phyloP scores from a whole-genome alignment of 352 stramenopile genomes.

The Pythium coloratum region DNA sequence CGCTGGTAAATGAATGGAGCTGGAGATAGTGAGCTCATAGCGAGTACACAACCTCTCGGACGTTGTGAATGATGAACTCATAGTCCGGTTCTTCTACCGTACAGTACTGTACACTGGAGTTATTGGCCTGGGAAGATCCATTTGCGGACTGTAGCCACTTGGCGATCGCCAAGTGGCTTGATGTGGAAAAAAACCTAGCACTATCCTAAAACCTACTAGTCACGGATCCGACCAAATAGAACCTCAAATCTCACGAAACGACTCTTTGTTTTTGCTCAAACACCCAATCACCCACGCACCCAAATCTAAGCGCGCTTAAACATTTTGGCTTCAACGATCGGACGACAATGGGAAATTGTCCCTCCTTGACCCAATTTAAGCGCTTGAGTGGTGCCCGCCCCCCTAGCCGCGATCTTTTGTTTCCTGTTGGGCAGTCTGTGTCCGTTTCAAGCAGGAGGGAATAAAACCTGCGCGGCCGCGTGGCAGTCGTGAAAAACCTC shows the following conservation, averaged over 20 bases:
- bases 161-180: neutral
- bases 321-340: slow-evolving; percentile 1
- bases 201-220: neutral
- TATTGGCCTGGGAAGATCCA: neutral
- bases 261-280: slow-evolving; percentile 16
- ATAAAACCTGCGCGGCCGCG: slow-evolving; percentile 26
- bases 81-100: neutral
- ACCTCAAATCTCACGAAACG: slow-evolving; percentile 12
- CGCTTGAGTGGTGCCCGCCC: slow-evolving; percentile 7
- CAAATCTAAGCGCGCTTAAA: slow-evolving; percentile 23
- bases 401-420: slow-evolving; percentile 27
- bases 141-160: slow-evolving; percentile 8
- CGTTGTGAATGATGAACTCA: too few relatives aligned
- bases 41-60: too few relatives aligned
- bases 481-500: slow-evolving; percentile 31
- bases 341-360: neutral
- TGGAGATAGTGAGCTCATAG: neutral
- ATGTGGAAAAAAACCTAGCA: slow-evolving; percentile 4
- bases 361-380: slow-evolving; percentile 16
- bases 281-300: slow-evolving; percentile 15
- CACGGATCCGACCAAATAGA: neutral
- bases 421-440: slow-evolving; percentile 12
- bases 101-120: neutral
- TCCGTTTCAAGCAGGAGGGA: slow-evolving; percentile 19
- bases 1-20: neutral